A percentile compares a stretch with the other conserved stretches of the same genome.
These are phyloP conservation scores for Trichopus zeylanicus DNA, from an alignment of 116 monocot species.

Conservation along the genomic window DNA sequence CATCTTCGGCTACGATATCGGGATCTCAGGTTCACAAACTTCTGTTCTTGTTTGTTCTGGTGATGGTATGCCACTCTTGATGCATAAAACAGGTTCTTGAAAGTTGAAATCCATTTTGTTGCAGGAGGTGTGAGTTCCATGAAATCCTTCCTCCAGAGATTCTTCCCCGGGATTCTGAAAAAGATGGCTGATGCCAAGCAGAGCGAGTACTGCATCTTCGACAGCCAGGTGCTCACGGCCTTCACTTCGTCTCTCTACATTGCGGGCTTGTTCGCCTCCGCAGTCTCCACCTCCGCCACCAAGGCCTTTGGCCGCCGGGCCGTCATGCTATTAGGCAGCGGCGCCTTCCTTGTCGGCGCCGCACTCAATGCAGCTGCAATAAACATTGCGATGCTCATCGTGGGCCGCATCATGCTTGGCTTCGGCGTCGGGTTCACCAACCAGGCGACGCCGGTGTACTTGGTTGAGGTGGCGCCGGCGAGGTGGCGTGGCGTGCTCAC, in stretches of 20 bases:
- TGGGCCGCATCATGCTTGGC: slow-evolving; percentile 28
- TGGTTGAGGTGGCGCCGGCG: slow-evolving; percentile 30
- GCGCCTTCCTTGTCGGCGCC: slow-evolving; percentile 19
- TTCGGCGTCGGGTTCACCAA: slow-evolving; percentile 39
- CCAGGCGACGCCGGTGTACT: slow-evolving; percentile 31
- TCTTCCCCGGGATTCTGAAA: slow-evolving; percentile 38
- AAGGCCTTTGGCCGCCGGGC: slow-evolving; percentile 21
- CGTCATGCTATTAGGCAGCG: slow-evolving; percentile 24
- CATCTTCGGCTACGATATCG: neutral
- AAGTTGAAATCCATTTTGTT: neutral
- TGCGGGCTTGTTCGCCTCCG: slow-evolving; percentile 34
- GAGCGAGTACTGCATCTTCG: slow-evolving; percentile 46
- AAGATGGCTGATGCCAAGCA: slow-evolving; percentile 17
- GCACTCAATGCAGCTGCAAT: slow-evolving; percentile 22
- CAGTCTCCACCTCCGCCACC: slow-evolving; percentile 28
- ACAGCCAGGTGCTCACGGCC: slow-evolving; percentile 49
- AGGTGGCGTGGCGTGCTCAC: slow-evolving; percentile 31
- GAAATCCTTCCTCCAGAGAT: slow-evolving; percentile 42
- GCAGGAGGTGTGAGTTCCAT: slow-evolving; percentile 68
- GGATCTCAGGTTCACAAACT: neutral
- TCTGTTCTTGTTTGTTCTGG: neutral
- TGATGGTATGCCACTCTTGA: too few relatives aligned
- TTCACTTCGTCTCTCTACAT: slow-evolving; percentile 78
- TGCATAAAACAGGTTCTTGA: too few relatives aligned
- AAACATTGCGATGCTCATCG: slow-evolving; percentile 32